Conservation (phyloP, 108 stramenopile genomes). For the Nitzschia sp. region DNA sequence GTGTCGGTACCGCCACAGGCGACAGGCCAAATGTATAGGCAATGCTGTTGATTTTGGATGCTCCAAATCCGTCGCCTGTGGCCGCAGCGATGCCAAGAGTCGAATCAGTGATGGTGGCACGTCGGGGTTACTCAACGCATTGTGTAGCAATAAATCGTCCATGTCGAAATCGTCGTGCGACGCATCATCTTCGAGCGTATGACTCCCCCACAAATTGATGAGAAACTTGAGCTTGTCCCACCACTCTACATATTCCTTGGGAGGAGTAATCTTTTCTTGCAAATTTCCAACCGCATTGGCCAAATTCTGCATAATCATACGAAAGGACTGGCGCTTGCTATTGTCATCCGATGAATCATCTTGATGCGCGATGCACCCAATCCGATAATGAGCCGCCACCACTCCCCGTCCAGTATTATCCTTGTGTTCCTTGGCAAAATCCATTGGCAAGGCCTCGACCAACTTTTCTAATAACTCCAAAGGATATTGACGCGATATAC, state of each 20-base stretch:
- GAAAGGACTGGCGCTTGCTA: conserved; percentile 24
- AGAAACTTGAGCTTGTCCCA: conserved; percentile 39
- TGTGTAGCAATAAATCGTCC: conserved; percentile 29
- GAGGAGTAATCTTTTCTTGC: conserved; percentile 9
- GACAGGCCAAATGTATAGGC: conserved; percentile 38
- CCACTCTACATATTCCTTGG: conserved; percentile 29
- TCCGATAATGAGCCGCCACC: conserved; percentile 34
- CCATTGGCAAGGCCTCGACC: conserved; percentile 10
- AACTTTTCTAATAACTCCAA: conserved; percentile 12
- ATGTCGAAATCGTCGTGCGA: conserved; percentile 10
- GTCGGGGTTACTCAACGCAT: conserved; percentile 39
- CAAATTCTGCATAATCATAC: conserved; percentile 26
- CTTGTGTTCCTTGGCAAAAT: conserved; percentile 24
- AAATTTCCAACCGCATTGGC: conserved; percentile 9
- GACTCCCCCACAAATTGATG: conserved; percentile 33
- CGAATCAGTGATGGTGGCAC: conserved; percentile 33
- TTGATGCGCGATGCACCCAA: conserved; percentile 29
- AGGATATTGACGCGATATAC: conserved; percentile 37
- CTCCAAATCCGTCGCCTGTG: conserved; percentile 6
- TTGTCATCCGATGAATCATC: background rate
- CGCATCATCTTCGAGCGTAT: conserved; percentile 8
- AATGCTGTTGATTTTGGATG: conserved; percentile 33
- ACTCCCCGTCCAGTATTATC: conserved; percentile 32
- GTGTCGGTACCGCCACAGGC: conserved; percentile 31
- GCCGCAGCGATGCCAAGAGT: conserved; percentile 25